These are phyloP conservation scores for Orychophragmus violaceus DNA, from an alignment of 345 rosid species.

Conservation along the genomic window DNA sequence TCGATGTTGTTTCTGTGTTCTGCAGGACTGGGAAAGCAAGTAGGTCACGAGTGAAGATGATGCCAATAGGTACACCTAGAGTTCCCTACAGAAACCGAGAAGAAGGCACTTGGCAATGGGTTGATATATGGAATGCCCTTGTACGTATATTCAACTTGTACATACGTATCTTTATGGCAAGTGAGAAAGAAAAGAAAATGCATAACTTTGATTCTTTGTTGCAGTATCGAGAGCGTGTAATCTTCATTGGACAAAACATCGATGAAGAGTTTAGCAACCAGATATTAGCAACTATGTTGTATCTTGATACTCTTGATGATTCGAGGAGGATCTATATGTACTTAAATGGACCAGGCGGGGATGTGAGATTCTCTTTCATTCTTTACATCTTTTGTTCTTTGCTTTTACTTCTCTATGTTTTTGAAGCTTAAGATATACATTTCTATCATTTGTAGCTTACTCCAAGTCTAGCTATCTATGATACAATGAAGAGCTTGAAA, in stretches of 20 bases:
- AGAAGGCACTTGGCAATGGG: constrained; percentile 85
- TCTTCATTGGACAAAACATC: constrained; percentile 70
- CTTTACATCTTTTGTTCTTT: neutral
- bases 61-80: constrained; percentile 80
- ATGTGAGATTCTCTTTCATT: constrained; percentile 43
- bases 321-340: constrained; percentile 55
- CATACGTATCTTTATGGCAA: neutral
- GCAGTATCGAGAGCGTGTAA: constrained; percentile 86
- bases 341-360: constrained; percentile 86
- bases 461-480: constrained; percentile 77
- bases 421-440: neutral
- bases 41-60: constrained; percentile 55
- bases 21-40: constrained; percentile 46
- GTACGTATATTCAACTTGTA: constrained; percentile 40
- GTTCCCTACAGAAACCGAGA: constrained; percentile 67
- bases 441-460: constrained; percentile 49
- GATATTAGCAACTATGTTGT: constrained; percentile 83
- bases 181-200: neutral
- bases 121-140: constrained; percentile 85
- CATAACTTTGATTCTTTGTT: constrained; percentile 18
- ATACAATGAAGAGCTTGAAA: constrained; percentile 81
- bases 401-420: neutral
- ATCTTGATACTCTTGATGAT: constrained; percentile 81
- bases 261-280: constrained; percentile 89
- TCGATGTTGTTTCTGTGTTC: neutral